Conservation (phyloP, 1,284 basidiomycete species). For the Heterobasidion annosum region DNA sequence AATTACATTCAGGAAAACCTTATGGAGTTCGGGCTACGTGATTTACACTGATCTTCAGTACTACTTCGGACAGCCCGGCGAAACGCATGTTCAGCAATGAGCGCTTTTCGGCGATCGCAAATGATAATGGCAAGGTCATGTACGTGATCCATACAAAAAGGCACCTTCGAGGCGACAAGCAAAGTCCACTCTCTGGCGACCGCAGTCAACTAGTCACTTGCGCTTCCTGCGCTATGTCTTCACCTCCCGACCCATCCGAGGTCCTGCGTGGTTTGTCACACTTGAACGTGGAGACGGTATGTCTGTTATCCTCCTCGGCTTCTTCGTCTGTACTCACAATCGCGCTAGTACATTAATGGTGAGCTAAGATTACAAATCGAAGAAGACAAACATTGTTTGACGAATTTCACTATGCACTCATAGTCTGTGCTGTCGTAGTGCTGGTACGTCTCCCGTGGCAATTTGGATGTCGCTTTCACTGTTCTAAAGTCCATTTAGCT, state of each 20-base stretch:
- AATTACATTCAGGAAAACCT: too few relatives aligned
- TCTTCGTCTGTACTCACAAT: neutral
- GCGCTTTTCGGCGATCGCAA: neutral
- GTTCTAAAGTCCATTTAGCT: neutral
- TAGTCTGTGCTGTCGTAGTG: neutral
- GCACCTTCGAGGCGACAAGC: too few relatives aligned
- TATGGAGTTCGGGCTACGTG: too few relatives aligned
- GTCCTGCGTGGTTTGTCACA: neutral
- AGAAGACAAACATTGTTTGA: too few relatives aligned
- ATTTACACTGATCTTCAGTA: too few relatives aligned
- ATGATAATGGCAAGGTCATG: neutral
- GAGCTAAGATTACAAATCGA: too few relatives aligned
- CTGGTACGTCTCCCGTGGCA: neutral
- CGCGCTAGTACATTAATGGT: neutral
- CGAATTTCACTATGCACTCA: neutral
- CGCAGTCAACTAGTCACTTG: too few relatives aligned
- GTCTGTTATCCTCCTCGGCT: neutral
- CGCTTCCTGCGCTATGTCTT: neutral
- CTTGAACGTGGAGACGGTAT: neutral
- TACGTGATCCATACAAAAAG: neutral
- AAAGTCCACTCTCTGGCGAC: too few relatives aligned
- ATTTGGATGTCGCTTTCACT: neutral
- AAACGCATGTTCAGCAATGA: too few relatives aligned
- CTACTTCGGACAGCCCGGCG: too few relatives aligned
- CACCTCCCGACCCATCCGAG: neutral